phyloP scores from a whole-genome alignment of 2,329 filamentous ascomycete genomes.

The Aspergillus spinulosporus region DNA sequence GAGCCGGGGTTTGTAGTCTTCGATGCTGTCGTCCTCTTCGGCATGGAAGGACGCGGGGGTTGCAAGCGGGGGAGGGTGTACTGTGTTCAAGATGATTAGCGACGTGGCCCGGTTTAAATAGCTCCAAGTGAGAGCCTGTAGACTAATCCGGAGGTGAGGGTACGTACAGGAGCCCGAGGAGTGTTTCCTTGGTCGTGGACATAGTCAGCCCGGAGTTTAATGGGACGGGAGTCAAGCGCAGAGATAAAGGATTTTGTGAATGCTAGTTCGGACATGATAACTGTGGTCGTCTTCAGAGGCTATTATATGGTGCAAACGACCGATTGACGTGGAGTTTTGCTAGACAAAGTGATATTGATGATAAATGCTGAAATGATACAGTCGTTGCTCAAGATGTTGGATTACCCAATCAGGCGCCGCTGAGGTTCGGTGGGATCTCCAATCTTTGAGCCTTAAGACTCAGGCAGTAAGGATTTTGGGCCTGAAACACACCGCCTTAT shows the following conservation, averaged over 20 bases:
- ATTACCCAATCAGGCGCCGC: slow-evolving; percentile 25
- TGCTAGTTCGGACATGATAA: slow-evolving; percentile 70
- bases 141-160: not conserved
- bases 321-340: not conserved
- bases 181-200: slow-evolving; percentile 81
- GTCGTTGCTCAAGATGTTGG: slow-evolving; percentile 1
- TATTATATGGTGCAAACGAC: not conserved
- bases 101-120: not conserved
- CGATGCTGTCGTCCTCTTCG: slow-evolving; percentile 38
- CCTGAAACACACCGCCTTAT: slow-evolving; percentile 22
- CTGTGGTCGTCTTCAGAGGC: not conserved
- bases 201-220: slow-evolving; percentile 85
- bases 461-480: not conserved
- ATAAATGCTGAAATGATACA: not conserved
- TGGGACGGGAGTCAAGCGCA: slow-evolving; percentile 72
- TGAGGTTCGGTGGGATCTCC: slow-evolving; percentile 10
- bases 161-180: slow-evolving; percentile 71
- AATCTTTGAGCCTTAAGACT: slow-evolving; percentile 21
- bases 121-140: not conserved
- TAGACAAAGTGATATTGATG: not conserved
- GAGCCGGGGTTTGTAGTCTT: slow-evolving; percentile 37
- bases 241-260: slow-evolving; percentile 85
- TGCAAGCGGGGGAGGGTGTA: slow-evolving; percentile 51
- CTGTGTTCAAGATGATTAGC: slow-evolving; percentile 25
- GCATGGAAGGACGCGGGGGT: slow-evolving; percentile 45